Base-by-base conservation (phyloP, 108 stramenopile genomes). In the Stephanodiscus minutulus region DNA sequence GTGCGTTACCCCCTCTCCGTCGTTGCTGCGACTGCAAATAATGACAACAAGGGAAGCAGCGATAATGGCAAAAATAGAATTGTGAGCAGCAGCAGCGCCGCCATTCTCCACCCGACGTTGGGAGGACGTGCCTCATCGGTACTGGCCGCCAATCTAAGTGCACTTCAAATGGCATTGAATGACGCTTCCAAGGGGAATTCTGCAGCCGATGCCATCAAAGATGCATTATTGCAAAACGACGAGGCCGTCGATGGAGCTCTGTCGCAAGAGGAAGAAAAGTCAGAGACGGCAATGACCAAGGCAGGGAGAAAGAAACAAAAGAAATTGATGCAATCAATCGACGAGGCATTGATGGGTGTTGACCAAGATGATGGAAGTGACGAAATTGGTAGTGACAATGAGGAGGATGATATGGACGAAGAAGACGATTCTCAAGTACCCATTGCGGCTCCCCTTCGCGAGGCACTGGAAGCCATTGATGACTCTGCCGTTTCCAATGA, bases 1-100 rank as follows among this genome's bases (percentile, higher is more conserved):
- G 83, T 98, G 5, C 75, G 86, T 11, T 98, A 96, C 75, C 98
- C 98, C 10, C 83, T 96, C 20, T 82, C 87, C 12, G 49, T 64
- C 22, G 71, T 70, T 25, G 70, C 61, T n/a, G 25, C 63, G 9
- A 20, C 56, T 18, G 18, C 15, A 28, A 37, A 25, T 22, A 47
- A 66, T 73, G 54, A 62, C 52, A 65, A 69, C 70, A 63, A 39
- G 20, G 62, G 53, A 28, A 65, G 48, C 35, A 73, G 59, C 37
- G 81, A 27, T 10, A 8, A 39, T 11, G 39, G 39, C 39, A 4
- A 39, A 39, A 39, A 39, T 39, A 61, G 25, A 11, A 61, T 61
- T 61, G 68, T 56, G 18, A 66, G 50, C 41, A 77, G 63, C 61
- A 52, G 50, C 18, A 52, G 25, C 7, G 5, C 27, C 11, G 70